Evolutionary conservation across 257 asterid genomes (phyloP), one percentile per base, ranked within the genome.

Genomic region (Nicotiana undulata): DNA sequence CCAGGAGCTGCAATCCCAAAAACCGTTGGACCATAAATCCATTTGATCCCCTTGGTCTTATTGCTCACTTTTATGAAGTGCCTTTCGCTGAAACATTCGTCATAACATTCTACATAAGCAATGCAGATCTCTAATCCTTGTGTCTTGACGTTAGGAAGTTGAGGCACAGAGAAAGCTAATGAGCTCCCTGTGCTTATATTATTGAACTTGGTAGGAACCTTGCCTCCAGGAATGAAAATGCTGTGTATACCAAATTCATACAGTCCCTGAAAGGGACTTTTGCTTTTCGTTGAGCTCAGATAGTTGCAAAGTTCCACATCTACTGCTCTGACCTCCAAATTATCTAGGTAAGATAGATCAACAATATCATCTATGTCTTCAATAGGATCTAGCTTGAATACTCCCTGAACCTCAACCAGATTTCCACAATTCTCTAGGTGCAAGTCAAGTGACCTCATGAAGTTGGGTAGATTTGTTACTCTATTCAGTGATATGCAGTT

Each of bases 191-290:
- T 16, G 52, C 64, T 82, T 9, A 12, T 53, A 31, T 52, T 22
- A 9, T 10, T 29, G 81, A 82, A 82, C 67, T 63, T 3, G 40
- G 58, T 51, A 49, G 85, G 85, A 53, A 81, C 52, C 9, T 76
- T 31, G 72, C 12, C 68, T 56, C 68, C 81, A 5, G 81, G 77
- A 53, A 81, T 6, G n/a, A 29, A 81, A 12, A 61, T 75, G 76
- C 55, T 81, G 32, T 61, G 46, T 59, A 81, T 75, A 44, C 84
- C 81, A 59, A 58, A 63, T 40, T 81, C 84, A 7, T 75, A 61
- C 16, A 81, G 75, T 81, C 81, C 81, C 77, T 67, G 79, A 58
- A 59, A 22, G 10, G 55, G 72, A 32, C 52, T 70, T 77, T 77
- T 77, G 37, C 32, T 77, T 77, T 59, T 77, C 8, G 81, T 58